Evolutionary conservation across 1,284 basidiomycete species (phyloP), one percentile per base, ranked within the genome.

Genomic region (Cutaneotrichosporon sp.): DNA sequence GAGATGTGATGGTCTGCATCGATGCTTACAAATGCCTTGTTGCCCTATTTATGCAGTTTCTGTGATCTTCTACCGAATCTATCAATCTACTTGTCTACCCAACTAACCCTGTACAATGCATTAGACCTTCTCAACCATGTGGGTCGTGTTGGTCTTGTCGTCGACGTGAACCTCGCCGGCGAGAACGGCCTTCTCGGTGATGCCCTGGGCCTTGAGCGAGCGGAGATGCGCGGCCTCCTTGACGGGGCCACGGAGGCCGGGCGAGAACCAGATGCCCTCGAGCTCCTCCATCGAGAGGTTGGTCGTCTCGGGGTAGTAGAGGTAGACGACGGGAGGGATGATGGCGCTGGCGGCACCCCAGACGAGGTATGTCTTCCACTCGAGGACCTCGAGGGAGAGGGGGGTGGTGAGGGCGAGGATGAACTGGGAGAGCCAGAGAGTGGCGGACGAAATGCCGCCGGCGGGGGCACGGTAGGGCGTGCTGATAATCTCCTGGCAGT

Each of bases 281-380:
- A 71, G 65, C 63, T 71, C 71, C 60, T 73, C 71, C 38, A 73
- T 59, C 3, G 66, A 65, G 14, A 73, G 59, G 25, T 63, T 67
- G 9, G 69, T 73, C 4, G 71, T 73, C 55, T 73, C 71, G 31
- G 71, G 72, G 61, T 70, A 73, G 61, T 69, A 69, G 54, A 71
- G 63, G 58, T 68, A 73, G 29, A 73, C 68, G 5, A 63, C 51
- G 25, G 70, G 71, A n/a, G 70, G 63, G 56, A 70, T 62, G 14
- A 47, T 58, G 33, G 57, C 57, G 24, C 56, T 45, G 1, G 51
- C 55, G 33, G 45, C 47, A 10, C 61, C 61, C 56, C 56, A 72
- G 29, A 72, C 61, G n/a, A 72, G 64, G 65, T 70, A 72, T 49
- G 63, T 67, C 46, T 60, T 59, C 67, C 67, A 72, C 5, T 57